phyloP scores from a whole-genome alignment of 805 yeast species.

The Myxozyma monticola region DNA sequence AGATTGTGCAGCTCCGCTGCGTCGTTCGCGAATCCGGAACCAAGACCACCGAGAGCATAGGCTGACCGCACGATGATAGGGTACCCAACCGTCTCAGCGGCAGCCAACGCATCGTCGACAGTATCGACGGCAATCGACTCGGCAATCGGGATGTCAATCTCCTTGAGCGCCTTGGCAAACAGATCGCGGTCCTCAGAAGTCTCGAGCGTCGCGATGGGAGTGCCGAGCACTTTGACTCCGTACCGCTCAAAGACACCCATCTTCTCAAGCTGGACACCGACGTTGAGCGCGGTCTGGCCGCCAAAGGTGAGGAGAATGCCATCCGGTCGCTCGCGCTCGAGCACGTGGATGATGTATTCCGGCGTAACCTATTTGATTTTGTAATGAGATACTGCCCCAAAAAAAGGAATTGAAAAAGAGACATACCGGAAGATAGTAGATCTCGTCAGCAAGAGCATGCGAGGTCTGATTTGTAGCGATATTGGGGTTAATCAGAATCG shows the following conservation, averaged over 20 bases:
- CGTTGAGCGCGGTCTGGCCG: constrained; percentile 96
- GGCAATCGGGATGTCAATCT: constrained; percentile 94
- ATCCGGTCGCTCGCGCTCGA: constrained; percentile 94
- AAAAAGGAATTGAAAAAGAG: background rate
- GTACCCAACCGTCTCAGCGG: constrained; percentile 85
- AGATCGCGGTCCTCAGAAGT: constrained; percentile 97
- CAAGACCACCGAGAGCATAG: constrained; percentile 94
- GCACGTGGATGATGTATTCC: constrained; percentile 91
- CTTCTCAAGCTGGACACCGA: constrained; percentile 91
- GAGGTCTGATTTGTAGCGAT: constrained; percentile 99
- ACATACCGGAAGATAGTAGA: constrained; percentile 81
- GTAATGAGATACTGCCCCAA: background rate
- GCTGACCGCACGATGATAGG: constrained; percentile 98
- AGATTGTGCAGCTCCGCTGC: constrained; percentile 79
- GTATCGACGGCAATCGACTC: constrained; percentile 94
- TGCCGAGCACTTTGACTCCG: constrained; percentile 92
- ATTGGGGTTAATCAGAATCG: constrained; percentile 93
- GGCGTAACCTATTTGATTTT: constrained; percentile 58
- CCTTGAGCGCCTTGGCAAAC: constrained; percentile 91
- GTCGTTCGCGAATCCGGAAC: constrained; percentile 93
- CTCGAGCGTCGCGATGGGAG: constrained; percentile 93
- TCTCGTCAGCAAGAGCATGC: constrained; percentile 94
- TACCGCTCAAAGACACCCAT: constrained; percentile 91
- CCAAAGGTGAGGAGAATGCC: constrained; percentile 96
- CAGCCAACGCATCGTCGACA: constrained; percentile 88